Percentiles rank a stretch among this genome's conserved stretches.
Conservation (phyloP, 164 flowering plant species). For the Magnolia sinica region DNA sequence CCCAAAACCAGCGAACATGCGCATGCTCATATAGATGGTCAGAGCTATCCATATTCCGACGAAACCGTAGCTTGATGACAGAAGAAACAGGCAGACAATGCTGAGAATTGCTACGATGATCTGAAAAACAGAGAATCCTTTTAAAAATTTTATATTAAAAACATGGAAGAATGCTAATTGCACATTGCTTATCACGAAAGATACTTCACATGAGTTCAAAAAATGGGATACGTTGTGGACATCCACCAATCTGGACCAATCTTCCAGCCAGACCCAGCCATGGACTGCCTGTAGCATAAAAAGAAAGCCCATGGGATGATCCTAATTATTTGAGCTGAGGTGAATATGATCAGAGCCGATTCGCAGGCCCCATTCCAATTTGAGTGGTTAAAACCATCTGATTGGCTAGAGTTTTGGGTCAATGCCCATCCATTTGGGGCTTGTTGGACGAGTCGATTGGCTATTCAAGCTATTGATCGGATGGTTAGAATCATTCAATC, state of each 20-base stretch:
- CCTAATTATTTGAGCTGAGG: neutral
- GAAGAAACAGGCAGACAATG: conserved; percentile 51
- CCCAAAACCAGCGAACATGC: conserved; percentile 70
- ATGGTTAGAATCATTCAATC: too few relatives aligned
- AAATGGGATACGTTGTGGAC: neutral
- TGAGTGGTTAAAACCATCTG: too few relatives aligned
- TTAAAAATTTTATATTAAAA: neutral
- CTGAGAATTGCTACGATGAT: conserved; percentile 70
- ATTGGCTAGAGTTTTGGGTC: too few relatives aligned
- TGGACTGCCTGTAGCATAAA: neutral
- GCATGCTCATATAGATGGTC: conserved; percentile 71
- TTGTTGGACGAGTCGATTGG: too few relatives aligned
- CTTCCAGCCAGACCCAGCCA: neutral
- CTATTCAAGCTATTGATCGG: too few relatives aligned
- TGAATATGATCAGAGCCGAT: neutral
- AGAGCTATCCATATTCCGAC: conserved; percentile 86
- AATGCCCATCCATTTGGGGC: too few relatives aligned
- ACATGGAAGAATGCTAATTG: neutral
- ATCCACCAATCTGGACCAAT: neutral
- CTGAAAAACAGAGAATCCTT: conserved; percentile 32
- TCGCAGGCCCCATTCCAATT: neutral
- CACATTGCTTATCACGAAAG: neutral
- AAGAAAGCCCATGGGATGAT: too few relatives aligned
- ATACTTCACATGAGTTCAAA: neutral
- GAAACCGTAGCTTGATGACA: conserved; percentile 58